These are phyloP conservation scores for Pichia sp. DNA, from an alignment of 1,139 yeast genomes.

Conservation along the genomic window DNA sequence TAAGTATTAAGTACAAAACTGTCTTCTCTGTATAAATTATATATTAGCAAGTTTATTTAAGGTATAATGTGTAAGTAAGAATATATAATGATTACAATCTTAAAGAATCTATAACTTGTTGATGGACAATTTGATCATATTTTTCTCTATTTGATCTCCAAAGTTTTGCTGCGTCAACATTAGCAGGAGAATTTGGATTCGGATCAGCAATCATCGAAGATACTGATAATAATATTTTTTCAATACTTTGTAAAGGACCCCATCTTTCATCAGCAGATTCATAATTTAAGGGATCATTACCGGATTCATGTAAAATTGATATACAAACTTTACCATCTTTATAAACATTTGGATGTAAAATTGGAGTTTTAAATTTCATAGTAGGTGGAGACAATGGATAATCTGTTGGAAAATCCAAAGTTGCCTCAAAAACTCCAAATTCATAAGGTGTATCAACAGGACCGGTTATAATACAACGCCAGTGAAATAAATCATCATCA, in stretches of 20 bases:
- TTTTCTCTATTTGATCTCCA: constrained; percentile 80
- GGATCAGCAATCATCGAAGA: constrained; percentile 97
- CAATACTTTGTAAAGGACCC: constrained; percentile 97
- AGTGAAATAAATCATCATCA: constrained; percentile 73
- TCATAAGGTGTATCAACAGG: constrained; percentile 93
- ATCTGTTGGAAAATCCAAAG: constrained; percentile 75
- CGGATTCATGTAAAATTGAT: constrained; percentile 90
- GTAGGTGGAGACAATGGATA: constrained; percentile 91
- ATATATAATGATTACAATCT: neutral
- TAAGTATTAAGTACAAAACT: no score
- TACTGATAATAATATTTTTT: constrained; percentile 85
- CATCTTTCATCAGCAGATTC: constrained; percentile 94
- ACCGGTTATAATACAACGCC: constrained; percentile 92
- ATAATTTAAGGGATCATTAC: constrained; percentile 94
- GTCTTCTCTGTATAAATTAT: no score
- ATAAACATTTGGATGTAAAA: constrained; percentile 89
- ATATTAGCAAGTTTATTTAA: no score
- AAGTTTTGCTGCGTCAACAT: constrained; percentile 90
- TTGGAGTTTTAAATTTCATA: constrained; percentile 74
- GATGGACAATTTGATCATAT: constrained; percentile 58
- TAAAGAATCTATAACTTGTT: constrained; percentile 46
- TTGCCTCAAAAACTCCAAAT: constrained; percentile 87
- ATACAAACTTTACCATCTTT: constrained; percentile 95
- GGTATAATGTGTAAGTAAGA: no score
- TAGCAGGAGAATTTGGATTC: constrained; percentile 93